Conservation (phyloP, 2,329 filamentous ascomycete species). For the Pleoardoris graminearum region DNA sequence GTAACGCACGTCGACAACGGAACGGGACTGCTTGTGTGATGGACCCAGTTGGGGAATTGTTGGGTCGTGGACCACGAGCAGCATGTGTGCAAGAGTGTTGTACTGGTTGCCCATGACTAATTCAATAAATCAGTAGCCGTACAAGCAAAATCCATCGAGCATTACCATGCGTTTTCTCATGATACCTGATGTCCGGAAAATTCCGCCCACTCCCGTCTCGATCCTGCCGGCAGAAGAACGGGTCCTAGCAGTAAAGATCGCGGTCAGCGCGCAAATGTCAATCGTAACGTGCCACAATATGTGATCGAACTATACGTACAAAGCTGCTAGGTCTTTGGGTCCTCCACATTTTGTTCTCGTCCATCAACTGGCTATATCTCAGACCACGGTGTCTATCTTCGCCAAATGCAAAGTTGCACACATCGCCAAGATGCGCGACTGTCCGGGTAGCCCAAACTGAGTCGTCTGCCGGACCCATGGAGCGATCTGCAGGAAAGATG, state of each 20-base stretch:
- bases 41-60: conserved; percentile 43
- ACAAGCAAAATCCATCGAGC: not conserved
- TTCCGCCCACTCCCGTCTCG: conserved; percentile 37
- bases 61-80: conserved; percentile 43
- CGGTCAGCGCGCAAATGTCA: not conserved
- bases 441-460: conserved; percentile 50
- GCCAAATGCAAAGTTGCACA: conserved; percentile 43
- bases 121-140: not conserved
- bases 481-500: conserved; percentile 46
- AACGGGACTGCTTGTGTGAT: conserved; percentile 37
- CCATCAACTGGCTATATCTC: conserved; percentile 37
- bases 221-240: conserved; percentile 39
- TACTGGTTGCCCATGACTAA: conserved; percentile 38
- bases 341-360: conserved; percentile 42
- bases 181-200: conserved; percentile 43
- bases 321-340: conserved; percentile 38
- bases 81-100: conserved; percentile 41
- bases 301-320: not conserved
- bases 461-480: conserved; percentile 45
- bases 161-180: conserved; percentile 39
- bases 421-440: conserved; percentile 45
- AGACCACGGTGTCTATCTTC: conserved; percentile 37
- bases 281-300: no score
- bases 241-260: conserved; percentile 20
- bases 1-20: conserved; percentile 31